Evolutionary conservation across 2,329 filamentous ascomycete genomes (phyloP).

Genomic region (Fusarium agapanthi): DNA sequence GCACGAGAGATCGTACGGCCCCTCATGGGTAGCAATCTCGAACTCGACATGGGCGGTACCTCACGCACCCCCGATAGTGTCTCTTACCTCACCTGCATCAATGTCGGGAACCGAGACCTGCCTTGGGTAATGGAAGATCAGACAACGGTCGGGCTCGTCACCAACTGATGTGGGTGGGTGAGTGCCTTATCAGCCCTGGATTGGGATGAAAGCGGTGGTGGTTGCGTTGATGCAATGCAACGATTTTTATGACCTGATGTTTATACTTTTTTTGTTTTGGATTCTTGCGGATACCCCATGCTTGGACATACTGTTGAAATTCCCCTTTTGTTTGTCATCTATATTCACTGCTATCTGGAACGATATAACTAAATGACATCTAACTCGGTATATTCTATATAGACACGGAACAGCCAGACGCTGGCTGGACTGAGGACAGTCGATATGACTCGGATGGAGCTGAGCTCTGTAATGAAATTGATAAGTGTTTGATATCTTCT

Average conservation of each 20-base stretch:
- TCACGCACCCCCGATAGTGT: slow-evolving; percentile 54
- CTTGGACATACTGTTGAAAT: slow-evolving; percentile 32
- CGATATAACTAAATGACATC: slow-evolving; percentile 5
- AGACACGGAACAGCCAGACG: slow-evolving; percentile 10
- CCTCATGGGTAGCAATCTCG: slow-evolving; percentile 84
- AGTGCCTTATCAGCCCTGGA: background rate
- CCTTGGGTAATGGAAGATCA: slow-evolving; percentile 57
- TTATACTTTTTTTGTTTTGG: slow-evolving; percentile 21
- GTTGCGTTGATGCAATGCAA: slow-evolving; percentile 32
- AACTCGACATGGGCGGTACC: slow-evolving; percentile 72
- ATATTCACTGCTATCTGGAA: slow-evolving; percentile 22
- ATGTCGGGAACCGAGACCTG: slow-evolving; percentile 58
- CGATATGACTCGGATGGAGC: slow-evolving; percentile 13
- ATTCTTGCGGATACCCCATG: slow-evolving; percentile 39
- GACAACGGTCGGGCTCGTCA: slow-evolving; percentile 20
- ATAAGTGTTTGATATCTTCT: background rate
- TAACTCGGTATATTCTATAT: slow-evolving; percentile 15
- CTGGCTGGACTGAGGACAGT: slow-evolving; percentile 11
- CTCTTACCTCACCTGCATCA: slow-evolving; percentile 61
- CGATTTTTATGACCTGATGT: slow-evolving; percentile 38
- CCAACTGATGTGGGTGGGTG: slow-evolving; percentile 7
- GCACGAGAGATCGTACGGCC: slow-evolving; percentile 85
- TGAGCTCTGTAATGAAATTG: slow-evolving; percentile 24
- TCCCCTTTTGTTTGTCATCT: slow-evolving; percentile 23
- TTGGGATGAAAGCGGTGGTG: slow-evolving; percentile 9